Evolutionary conservation across 257 asterid species (phyloP).

Genomic region (Solanum virginianum): DNA sequence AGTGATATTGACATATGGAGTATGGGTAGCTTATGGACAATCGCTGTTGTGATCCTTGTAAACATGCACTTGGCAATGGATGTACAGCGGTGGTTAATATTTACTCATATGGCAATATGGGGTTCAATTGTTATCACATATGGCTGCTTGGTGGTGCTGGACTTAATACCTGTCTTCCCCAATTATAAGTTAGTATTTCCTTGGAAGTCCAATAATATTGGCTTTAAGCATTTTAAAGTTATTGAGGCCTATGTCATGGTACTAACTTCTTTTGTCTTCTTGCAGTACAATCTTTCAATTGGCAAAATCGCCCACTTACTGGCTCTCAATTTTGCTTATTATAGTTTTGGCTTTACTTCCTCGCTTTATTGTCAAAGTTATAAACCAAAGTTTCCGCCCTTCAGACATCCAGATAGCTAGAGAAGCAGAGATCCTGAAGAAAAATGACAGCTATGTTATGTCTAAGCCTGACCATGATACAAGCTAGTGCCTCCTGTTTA

Average conservation of each 20-base stretch:
- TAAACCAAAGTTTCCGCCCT: slow-evolving; percentile 73
- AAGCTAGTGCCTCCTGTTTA: slow-evolving; percentile 23
- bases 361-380: slow-evolving; percentile 63
- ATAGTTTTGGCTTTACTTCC: slow-evolving; percentile 81
- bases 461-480: slow-evolving; percentile 32
- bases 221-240: background rate
- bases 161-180: slow-evolving; percentile 63
- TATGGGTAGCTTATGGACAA: slow-evolving; percentile 97
- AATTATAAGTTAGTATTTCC: slow-evolving; percentile 73
- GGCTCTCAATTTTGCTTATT: slow-evolving; percentile 83
- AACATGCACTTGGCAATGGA: slow-evolving; percentile 97
- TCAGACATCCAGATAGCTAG: slow-evolving; percentile 91
- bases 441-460: slow-evolving; percentile 24
- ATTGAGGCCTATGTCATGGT: background rate
- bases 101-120: slow-evolving; percentile 83
- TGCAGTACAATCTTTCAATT: slow-evolving; percentile 90
- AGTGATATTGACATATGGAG: slow-evolving; percentile 96
- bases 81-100: slow-evolving; percentile 66
- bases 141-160: slow-evolving; percentile 39
- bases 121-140: slow-evolving; percentile 56
- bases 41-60: slow-evolving; percentile 78
- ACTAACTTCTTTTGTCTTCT: slow-evolving; percentile 1
- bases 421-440: slow-evolving; percentile 78
- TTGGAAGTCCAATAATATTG: background rate
- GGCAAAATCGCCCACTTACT: slow-evolving; percentile 57